phyloP scores from a whole-genome alignment of 495 filamentous ascomycete species.

The Penicillium verhagenii region DNA sequence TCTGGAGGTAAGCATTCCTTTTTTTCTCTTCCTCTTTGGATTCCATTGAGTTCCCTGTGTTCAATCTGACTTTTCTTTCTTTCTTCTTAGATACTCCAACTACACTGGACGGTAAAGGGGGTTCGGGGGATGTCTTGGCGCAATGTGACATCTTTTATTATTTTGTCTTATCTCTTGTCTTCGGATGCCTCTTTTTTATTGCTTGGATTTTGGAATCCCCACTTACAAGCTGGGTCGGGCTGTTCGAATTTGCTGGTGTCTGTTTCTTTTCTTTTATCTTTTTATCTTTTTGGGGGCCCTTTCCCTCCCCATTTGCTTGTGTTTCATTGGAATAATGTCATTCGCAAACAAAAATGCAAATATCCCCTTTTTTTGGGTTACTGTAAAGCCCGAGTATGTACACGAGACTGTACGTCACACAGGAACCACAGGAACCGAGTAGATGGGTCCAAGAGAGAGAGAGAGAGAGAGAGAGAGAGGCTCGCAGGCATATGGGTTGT shows the following conservation, averaged over 20 bases:
- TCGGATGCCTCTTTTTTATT: background rate
- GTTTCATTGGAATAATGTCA: slow-evolving; percentile 1
- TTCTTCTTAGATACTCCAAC: slow-evolving; percentile 45
- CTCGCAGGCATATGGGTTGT: background rate
- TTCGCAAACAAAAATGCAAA: slow-evolving; percentile 7
- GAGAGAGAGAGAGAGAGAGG: background rate
- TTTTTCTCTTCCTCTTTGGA: no score
- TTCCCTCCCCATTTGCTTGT: background rate
- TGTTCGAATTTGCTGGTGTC: slow-evolving; percentile 16
- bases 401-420: no score
- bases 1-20: slow-evolving; percentile 68
- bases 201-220: slow-evolving; percentile 14
- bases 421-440: background rate
- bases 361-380: no score
- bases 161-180: slow-evolving; percentile 8
- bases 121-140: slow-evolving; percentile 39
- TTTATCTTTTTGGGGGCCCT: slow-evolving; percentile 3
- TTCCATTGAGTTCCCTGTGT: background rate
- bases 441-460: background rate
- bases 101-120: slow-evolving; percentile 47
- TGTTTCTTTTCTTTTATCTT: slow-evolving; percentile 7
- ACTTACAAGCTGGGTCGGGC: slow-evolving; percentile 19
- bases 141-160: slow-evolving; percentile 32
- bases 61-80: background rate
- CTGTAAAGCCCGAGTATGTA: no score